phyloP scores from a whole-genome alignment of 2,329 filamentous ascomycete species.

The Trichophyton mentagrophytes region DNA sequence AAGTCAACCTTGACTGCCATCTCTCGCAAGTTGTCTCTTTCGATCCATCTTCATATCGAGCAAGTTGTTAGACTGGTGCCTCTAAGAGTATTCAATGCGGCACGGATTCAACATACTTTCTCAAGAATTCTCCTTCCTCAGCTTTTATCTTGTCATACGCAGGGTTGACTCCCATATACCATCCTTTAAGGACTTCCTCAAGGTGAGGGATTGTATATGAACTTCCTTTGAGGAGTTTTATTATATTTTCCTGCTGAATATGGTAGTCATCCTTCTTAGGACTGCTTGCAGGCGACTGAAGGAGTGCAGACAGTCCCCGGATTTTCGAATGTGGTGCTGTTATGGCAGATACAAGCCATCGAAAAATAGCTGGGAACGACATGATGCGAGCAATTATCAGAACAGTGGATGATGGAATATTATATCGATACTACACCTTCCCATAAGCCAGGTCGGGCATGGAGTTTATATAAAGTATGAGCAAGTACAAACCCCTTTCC shows the following conservation, averaged over 20 bases:
- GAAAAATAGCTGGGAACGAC: not conserved
- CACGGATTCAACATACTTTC: not conserved
- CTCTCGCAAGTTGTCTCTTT: conserved; percentile 7
- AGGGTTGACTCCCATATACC: conserved; percentile 9
- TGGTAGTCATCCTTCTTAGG: not conserved
- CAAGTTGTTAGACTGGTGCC: not conserved
- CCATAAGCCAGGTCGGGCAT: not conserved
- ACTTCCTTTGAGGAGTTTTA: conserved; percentile 5
- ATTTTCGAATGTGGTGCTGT: not conserved
- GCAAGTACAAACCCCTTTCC: not conserved
- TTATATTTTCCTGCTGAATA: conserved; percentile 6
- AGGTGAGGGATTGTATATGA: conserved; percentile 8
- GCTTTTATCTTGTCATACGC: conserved; percentile 6
- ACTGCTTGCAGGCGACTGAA: not conserved
- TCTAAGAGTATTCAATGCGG: not conserved
- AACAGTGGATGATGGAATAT: not conserved
- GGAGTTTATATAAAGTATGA: not conserved
- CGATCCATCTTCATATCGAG: conserved; percentile 5
- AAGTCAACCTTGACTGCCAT: conserved; percentile 10
- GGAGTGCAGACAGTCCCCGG: not conserved
- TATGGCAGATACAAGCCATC: not conserved
- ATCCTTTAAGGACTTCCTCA: conserved; percentile 4
- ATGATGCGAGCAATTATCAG: not conserved
- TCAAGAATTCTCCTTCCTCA: conserved; percentile 4
- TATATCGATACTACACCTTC: not conserved